These are phyloP conservation scores for Mollisia scopiformis DNA, from an alignment of 2,329 filamentous ascomycete genomes.

Conservation along the genomic window DNA sequence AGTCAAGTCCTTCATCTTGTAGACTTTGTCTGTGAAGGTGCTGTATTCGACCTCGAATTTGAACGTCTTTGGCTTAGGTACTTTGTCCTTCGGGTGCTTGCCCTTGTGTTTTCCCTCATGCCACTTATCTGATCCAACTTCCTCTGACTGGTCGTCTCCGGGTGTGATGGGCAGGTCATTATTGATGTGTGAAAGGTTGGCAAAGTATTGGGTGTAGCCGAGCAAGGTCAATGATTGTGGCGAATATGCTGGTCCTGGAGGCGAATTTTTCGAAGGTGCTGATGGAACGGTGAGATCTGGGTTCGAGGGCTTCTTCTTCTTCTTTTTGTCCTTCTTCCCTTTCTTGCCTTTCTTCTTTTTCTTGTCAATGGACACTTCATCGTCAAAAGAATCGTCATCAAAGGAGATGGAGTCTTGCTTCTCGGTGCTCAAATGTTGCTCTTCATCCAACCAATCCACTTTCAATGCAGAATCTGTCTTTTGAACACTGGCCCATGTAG, in stretches of 20 bases:
- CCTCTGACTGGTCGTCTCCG: constrained; percentile 37
- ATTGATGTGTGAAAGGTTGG: constrained; percentile 91
- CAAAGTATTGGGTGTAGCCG: constrained; percentile 88
- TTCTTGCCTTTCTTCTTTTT: constrained; percentile 50
- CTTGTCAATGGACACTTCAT: constrained; percentile 33
- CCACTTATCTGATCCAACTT: constrained; percentile 49
- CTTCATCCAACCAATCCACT: constrained; percentile 26
- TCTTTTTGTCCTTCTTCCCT: constrained; percentile 40
- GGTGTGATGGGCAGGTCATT: constrained; percentile 57
- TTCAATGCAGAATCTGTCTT: constrained; percentile 9
- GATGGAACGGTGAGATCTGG: constrained; percentile 68
- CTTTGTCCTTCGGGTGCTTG: constrained; percentile 56
- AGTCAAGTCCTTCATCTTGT: constrained; percentile 80
- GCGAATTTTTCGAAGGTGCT: constrained; percentile 70
- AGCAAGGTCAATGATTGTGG: constrained; percentile 79
- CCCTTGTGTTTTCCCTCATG: constrained; percentile 65
- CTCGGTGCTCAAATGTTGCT: constrained; percentile 1
- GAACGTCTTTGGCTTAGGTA: constrained; percentile 66
- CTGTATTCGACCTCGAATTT: constrained; percentile 83
- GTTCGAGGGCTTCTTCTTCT: constrained; percentile 55
- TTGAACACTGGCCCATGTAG: constrained; percentile 25
- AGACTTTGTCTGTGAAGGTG: constrained; percentile 76
- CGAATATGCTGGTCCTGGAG: constrained; percentile 88
- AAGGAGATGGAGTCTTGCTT: background rate
- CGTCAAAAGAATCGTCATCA: constrained; percentile 5